phyloP scores from a whole-genome alignment of 1,284 basidiomycete genomes.

The Rhizoctonia solani region DNA sequence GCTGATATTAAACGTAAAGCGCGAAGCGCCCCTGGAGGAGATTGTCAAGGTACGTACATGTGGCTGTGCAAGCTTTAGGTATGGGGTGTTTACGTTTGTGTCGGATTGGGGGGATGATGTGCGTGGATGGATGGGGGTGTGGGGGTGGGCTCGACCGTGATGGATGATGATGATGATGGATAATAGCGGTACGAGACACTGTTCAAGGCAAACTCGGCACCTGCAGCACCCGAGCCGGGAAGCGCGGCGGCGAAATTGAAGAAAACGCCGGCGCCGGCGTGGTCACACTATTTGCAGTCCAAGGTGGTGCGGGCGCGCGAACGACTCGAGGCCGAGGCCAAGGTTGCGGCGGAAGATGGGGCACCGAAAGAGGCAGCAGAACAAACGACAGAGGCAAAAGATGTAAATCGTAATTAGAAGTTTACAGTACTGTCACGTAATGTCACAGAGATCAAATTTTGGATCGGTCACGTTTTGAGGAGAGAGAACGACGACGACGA shows the following conservation, averaged over 20 bases:
- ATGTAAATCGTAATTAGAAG: constrained; percentile 19
- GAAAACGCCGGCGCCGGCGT: constrained; percentile 49
- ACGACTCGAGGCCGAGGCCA: constrained; percentile 86
- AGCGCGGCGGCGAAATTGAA: constrained; percentile 44
- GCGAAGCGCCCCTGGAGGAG: constrained; percentile 68
- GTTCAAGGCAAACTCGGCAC: constrained; percentile 84
- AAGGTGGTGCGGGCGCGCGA: constrained; percentile 95
- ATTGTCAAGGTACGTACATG: constrained; percentile 66
- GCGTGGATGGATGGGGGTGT: no score
- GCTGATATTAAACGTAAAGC: constrained; percentile 90
- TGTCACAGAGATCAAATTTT: constrained; percentile 25
- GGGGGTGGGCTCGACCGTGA: not conserved
- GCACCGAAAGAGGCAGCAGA: not conserved
- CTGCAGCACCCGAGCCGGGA: constrained; percentile 56
- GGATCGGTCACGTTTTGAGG: constrained; percentile 22
- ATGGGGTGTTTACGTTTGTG: constrained; percentile 3
- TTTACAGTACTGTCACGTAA: constrained; percentile 34
- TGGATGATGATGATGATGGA: not conserved
- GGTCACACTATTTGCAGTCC: constrained; percentile 93
- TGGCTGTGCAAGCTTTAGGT: not conserved
- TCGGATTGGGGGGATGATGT: constrained; percentile 6
- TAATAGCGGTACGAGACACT: constrained; percentile 88
- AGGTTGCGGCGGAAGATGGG: constrained; percentile 48
- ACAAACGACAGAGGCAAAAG: no score
- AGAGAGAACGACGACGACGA: constrained; percentile 26